A percentile compares a stretch with the other conserved stretches of the same genome.
Evolutionary conservation across 2,329 filamentous ascomycete genomes (phyloP).

Genomic region (Rhynchosporium graminicola): DNA sequence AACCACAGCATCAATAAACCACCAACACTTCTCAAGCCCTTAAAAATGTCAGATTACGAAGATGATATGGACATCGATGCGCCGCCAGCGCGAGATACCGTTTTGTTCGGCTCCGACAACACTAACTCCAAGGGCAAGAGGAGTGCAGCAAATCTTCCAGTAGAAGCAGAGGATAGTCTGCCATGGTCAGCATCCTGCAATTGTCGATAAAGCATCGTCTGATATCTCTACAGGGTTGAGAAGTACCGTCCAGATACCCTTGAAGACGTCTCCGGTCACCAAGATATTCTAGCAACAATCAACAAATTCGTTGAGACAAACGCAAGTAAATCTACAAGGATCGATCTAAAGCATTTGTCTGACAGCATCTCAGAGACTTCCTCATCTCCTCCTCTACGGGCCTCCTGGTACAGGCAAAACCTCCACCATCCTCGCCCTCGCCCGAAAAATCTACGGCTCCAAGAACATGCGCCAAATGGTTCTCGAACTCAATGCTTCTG

Average conservation of each 20-base stretch:
- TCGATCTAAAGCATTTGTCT: constrained; percentile 8
- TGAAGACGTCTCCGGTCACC: constrained; percentile 91
- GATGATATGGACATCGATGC: constrained; percentile 72
- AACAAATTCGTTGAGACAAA: constrained; percentile 97
- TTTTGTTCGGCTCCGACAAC: constrained; percentile 73
- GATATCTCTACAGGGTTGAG: constrained; percentile 68
- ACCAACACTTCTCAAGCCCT: not conserved
- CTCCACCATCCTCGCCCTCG: constrained; percentile 90
- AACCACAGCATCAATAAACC: not conserved
- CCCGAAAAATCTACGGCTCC: constrained; percentile 85
- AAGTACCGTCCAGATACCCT: constrained; percentile 92
- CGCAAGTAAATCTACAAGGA: constrained; percentile 43
- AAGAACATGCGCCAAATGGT: constrained; percentile 98
- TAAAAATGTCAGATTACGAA: constrained; percentile 54
- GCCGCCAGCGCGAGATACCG: constrained; percentile 50
- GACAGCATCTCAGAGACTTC: constrained; percentile 60
- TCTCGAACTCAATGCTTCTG: constrained; percentile 93
- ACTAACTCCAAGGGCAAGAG: constrained; percentile 82
- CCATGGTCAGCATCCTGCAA: constrained; percentile 67
- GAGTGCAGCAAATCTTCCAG: constrained; percentile 86
- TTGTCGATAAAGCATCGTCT: constrained; percentile 24
- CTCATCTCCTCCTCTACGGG: constrained; percentile 94
- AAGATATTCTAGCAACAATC: constrained; percentile 96
- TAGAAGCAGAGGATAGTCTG: constrained; percentile 89
- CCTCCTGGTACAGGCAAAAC: constrained; percentile 97